Base-by-base conservation (phyloP, 176 grass and related monocot genomes). In the Phoenix roebelenii region DNA sequence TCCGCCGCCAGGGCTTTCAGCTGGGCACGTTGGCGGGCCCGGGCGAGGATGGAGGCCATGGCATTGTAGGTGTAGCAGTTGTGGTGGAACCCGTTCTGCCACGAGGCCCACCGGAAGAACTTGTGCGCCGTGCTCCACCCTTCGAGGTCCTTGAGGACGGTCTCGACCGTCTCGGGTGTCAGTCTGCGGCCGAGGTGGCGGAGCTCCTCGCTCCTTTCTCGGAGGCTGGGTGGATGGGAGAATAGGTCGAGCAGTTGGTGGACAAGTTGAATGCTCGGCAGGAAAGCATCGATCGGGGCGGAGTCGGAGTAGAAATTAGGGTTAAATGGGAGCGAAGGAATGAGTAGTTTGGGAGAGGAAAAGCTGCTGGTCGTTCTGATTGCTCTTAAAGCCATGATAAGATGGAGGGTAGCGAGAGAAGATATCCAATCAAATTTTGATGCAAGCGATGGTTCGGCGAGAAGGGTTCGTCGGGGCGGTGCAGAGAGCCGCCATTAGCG, bases 31-130 rank as follows among this genome's bases (percentile, higher is more conserved):
- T 69, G 59, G n/a, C 69, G 79, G 22, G 73, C 60, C 17, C 54
- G 78, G 7, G 69, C 67, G 61, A 97, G 84, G 63, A 83, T 64
- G 0, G 74, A 78, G 15, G 78, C 81, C 78, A 97, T 90, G 66
- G 93, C 74, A 52, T 91, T 91, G 73, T 85, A 77, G n/a, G 81
- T 85, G 66, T 97, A 97, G 65, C 84, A 91, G 55, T 67, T 85
- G 70, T 91, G 93, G 72, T 71, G 79, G 81, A 85, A 97, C 9
- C 72, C 76, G 25, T 63, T 78, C 77, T 78, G 87, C 58, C 29
- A 56, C 7, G 71, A 58, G 25, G 81, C 81, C 93, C 81, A 97
- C 58, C 15, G 29, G 59, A 91, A 97, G 78, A 97, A 97, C 65
- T 97, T 84, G 7, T 80, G 76, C 4, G 93, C 78, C 12, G 85